Evolutionary conservation across 345 rosid genomes (phyloP), one percentile per base, ranked within the genome.

Genomic region (Geranium rotundifolium): DNA sequence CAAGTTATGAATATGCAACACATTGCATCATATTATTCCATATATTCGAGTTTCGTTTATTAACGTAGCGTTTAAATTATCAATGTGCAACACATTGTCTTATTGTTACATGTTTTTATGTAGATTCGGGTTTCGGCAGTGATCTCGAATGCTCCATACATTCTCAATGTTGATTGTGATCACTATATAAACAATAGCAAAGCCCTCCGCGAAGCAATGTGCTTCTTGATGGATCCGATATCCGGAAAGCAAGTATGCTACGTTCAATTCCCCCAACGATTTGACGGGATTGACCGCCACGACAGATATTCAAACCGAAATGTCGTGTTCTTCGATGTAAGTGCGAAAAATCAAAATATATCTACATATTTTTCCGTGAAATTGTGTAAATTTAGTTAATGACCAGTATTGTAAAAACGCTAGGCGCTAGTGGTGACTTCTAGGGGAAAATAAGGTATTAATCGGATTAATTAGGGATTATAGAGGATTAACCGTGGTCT

Each of bases 201-300:
- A 75, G 97, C 99, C 16, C 90, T 93, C 34, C 76, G 99, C 73
- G 99, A 93, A 80, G 88, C 99, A 0, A 93, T 93, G 99, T 93
- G 99, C 77, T 93, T 93, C 80, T 80, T 91, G 98, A 91, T 89
- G 98, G 98, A 91, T 64, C 98, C 95, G 4, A 79, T 78, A 46
- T 82, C 79, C 3, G 98, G 98, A 66, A 91, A 91, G 79, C 87
- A 85, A 73, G 85, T 91, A 66, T 91, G 98, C 78, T 93, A 93
- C 60, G 99, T 93, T 69, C 99, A 93, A 65, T 93, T 93, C 75
- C 99, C 99, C 69, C 99, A 93, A 81, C 85, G 99, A 80, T 93
- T 93, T 31, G 99, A 93, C 63, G 99, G 99, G 23, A 93, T 93
- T 72, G 98, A 91, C 85, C 85, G 91, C 37, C 95, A 91, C 57